Percentiles rank a stretch among this genome's conserved stretches.
These are phyloP conservation scores for Pueraria montana DNA, from an alignment of 306 rosid species.

Conservation along the genomic window DNA sequence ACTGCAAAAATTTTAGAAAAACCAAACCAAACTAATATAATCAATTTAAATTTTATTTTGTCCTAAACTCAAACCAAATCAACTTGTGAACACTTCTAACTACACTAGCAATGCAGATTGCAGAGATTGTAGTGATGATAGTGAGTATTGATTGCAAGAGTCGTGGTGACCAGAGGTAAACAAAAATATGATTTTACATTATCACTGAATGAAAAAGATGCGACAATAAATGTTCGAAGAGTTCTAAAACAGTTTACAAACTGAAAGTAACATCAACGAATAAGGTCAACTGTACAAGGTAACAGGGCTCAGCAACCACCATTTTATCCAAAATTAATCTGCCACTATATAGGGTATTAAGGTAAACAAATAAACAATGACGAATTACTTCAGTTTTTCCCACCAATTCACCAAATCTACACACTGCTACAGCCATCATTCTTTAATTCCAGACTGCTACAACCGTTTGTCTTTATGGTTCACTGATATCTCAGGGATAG, in stretches of 20 bases:
- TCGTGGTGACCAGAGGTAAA: background rate
- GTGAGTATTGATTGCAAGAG: background rate
- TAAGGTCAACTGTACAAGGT: slow-evolving; percentile 64
- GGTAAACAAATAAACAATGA: slow-evolving; percentile 53
- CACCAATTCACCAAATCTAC: slow-evolving; percentile 50
- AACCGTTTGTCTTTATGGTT: slow-evolving; percentile 30
- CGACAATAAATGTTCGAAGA: background rate
- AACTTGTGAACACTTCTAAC: too few relatives aligned
- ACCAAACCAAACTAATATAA: too few relatives aligned
- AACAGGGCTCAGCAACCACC: slow-evolving; percentile 33
- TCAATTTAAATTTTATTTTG: too few relatives aligned
- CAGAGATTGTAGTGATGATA: too few relatives aligned
- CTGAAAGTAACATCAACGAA: slow-evolving; percentile 49
- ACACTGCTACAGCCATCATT: slow-evolving; percentile 40
- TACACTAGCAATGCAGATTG: too few relatives aligned
- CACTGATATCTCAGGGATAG: slow-evolving; percentile 26
- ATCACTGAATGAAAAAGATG: background rate
- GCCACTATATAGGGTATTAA: slow-evolving; percentile 44
- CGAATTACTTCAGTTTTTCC: slow-evolving; percentile 39
- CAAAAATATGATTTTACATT: background rate
- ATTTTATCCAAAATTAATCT: slow-evolving; percentile 30
- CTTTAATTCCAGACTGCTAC: slow-evolving; percentile 41
- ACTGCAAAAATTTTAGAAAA: too few relatives aligned
- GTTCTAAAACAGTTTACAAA: slow-evolving; percentile 3
- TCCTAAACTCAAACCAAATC: too few relatives aligned